Percentiles rank a stretch among this genome's conserved stretches.
These are phyloP conservation scores for Hypholoma fasciculare DNA, from an alignment of 768 basidiomycete species.

Conservation along the genomic window DNA sequence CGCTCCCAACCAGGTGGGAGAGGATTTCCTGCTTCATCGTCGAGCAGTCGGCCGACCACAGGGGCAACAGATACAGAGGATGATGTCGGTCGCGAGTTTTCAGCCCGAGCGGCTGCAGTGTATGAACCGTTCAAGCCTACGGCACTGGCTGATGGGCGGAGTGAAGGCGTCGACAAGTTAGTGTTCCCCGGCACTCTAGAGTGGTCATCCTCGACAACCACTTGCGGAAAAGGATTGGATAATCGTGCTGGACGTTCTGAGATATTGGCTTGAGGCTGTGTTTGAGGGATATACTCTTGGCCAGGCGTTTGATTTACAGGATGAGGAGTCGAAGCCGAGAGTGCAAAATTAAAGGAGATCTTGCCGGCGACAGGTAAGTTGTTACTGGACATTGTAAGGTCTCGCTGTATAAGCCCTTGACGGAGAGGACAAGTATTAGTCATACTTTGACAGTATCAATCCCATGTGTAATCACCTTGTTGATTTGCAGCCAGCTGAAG, in stretches of 20 bases:
- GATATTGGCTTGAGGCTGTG: conserved; percentile 15
- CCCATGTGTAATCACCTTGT: conserved; percentile 36
- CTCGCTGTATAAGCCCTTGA: conserved; percentile 67
- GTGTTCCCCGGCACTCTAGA: conserved; percentile 6
- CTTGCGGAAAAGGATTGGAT: conserved; percentile 18
- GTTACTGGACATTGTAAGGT: conserved; percentile 74
- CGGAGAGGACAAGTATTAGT: conserved; percentile 13
- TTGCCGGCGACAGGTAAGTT: conserved; percentile 82
- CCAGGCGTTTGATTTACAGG: conserved; percentile 12
- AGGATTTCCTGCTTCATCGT: conserved; percentile 61
- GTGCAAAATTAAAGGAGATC: conserved; percentile 65
- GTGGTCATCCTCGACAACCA: conserved; percentile 19
- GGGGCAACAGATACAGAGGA: conserved; percentile 16
- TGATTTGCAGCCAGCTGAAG: conserved; percentile 46
- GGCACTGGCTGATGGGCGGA: conserved; percentile 27
- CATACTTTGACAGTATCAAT: conserved; percentile 12
- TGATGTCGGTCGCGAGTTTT: conserved; percentile 16
- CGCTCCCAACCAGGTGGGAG: conserved; percentile 86
- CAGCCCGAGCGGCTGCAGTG: conserved; percentile 11
- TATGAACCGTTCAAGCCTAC: conserved; percentile 22
- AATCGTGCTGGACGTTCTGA: conserved; percentile 11
- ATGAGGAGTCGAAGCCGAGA: conserved; percentile 23
- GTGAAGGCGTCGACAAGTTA: conserved; percentile 14
- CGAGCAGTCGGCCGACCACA: conserved; percentile 32
- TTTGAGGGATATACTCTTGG: conserved; percentile 18